These are phyloP conservation scores for Pulveroboletus sp. DNA, from an alignment of 768 basidiomycete species.

Conservation along the genomic window DNA sequence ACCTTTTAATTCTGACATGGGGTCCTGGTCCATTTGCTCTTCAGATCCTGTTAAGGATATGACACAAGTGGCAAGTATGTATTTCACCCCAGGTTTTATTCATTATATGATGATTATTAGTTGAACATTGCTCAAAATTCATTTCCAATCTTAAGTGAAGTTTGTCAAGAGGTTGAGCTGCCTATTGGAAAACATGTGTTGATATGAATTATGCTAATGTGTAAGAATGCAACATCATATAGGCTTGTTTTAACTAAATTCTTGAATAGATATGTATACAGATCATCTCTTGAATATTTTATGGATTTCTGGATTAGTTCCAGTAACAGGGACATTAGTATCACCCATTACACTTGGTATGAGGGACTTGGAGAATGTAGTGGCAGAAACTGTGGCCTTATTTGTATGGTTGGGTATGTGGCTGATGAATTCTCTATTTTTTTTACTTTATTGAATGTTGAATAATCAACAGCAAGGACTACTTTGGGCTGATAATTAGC, in stretches of 20 bases:
- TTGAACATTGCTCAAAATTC: background rate
- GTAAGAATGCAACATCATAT: background rate
- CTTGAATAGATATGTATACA: background rate
- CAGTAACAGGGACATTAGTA: background rate
- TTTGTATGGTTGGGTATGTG: slow-evolving; percentile 8
- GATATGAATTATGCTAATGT: too few relatives aligned
- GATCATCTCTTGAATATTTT: background rate
- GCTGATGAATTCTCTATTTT: background rate
- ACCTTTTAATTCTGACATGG: background rate
- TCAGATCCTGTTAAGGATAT: background rate
- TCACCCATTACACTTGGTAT: background rate
- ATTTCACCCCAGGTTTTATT: background rate
- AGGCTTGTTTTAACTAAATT: background rate
- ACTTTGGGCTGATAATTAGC: background rate
- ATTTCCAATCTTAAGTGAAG: background rate
- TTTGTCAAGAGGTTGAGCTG: background rate
- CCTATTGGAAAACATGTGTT: background rate
- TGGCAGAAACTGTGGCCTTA: background rate
- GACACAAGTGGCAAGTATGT: background rate
- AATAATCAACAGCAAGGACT: background rate
- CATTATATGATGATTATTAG: background rate
- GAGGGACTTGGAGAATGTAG: background rate
- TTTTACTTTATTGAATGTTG: background rate
- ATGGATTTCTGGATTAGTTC: background rate
- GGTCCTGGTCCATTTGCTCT: slow-evolving; percentile 9